Evolutionary conservation across 2,329 filamentous ascomycete genomes (phyloP), one percentile per base, ranked within the genome.

Genomic region (Rutstroemia sydowiana): DNA sequence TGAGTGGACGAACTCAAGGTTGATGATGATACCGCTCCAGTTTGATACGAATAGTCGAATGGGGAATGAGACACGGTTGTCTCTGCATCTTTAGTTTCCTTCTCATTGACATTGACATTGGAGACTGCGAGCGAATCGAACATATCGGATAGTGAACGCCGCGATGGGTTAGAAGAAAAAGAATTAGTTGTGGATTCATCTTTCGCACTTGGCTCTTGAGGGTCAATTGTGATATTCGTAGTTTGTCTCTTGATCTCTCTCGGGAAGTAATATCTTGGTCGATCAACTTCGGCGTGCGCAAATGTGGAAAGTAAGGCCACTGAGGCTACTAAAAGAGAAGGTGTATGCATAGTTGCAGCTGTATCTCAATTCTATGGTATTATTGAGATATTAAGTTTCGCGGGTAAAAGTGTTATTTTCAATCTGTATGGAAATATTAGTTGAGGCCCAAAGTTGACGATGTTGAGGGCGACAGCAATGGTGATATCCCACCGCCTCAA

Each of bases 211-310:
- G 58, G 57, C 28, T 48, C 31, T 13, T 52, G 47, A 23, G 37
- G 57, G 9, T 56, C 59, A 23, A 56, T 52, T 11, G 60, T 60
- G 14, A 57, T 56, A 28, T 65, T 64, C 2, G 52, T 55, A 48
- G 73, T 69, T 53, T 75, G 69, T 50, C 77, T 73, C 68, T 75
- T 81, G 60, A 82, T 70, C 40, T 79, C 71, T 51, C 75, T 71
- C 11, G 79, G 79, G 56, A 76, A 81, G 64, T 81, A 82, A 61
- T 79, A 77, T 62, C 71, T 74, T 16, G 77, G 77, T 55, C 69
- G 68, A 31, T 73, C 67, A 34, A 65, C 59, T 50, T 74, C 69
- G 20, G 73, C 75, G 57, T 68, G 67, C 51, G 69, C 71, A n/a
- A 70, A 62, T 3, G 73, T 70, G 31, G 74, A 70, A 54, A 74